A percentile compares a stretch with the other conserved stretches of the same genome.
phyloP scores from a whole-genome alignment of 2,329 filamentous ascomycete species.

The Fusarium denticulatum region DNA sequence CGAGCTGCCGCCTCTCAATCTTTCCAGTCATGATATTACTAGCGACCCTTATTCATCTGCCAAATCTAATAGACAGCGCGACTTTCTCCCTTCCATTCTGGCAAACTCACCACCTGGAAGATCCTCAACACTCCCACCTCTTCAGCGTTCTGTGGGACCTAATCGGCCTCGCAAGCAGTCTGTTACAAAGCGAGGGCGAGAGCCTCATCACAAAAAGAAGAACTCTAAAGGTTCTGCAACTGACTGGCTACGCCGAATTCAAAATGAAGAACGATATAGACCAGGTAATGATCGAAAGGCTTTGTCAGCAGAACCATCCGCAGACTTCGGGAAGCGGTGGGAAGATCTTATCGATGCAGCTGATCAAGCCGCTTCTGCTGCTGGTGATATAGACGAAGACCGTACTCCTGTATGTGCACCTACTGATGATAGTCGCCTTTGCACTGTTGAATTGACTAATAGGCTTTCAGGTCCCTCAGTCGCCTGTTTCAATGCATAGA shows the following conservation, averaged over 20 bases:
- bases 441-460: slow-evolving; percentile 36
- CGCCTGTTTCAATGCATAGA: slow-evolving; percentile 70
- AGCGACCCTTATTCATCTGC: slow-evolving; percentile 77
- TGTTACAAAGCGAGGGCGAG: slow-evolving; percentile 79
- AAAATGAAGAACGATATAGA: slow-evolving; percentile 72
- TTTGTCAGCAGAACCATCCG: slow-evolving; percentile 84
- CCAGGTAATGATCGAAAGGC: slow-evolving; percentile 79
- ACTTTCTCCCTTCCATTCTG: slow-evolving; percentile 84
- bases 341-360: slow-evolving; percentile 96
- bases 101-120: slow-evolving; percentile 84
- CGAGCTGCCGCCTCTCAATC: slow-evolving; percentile 76
- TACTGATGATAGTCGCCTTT: not conserved
- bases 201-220: slow-evolving; percentile 82
- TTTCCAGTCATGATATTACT: slow-evolving; percentile 68
- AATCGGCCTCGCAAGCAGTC: slow-evolving; percentile 86
- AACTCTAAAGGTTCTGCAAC: slow-evolving; percentile 77
- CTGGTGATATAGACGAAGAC: slow-evolving; percentile 90
- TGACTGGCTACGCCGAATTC: slow-evolving; percentile 69
- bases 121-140: slow-evolving; percentile 86
- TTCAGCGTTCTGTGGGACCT: slow-evolving; percentile 77
- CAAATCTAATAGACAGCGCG: slow-evolving; percentile 70
- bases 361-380: slow-evolving; percentile 77
- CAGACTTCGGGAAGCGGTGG: slow-evolving; percentile 89
- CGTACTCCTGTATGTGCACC: slow-evolving; percentile 75
- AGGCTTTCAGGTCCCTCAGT: slow-evolving; percentile 66